Conservation (phyloP, 2,329 filamentous ascomycete genomes). For the Bretziella fagacearum region DNA sequence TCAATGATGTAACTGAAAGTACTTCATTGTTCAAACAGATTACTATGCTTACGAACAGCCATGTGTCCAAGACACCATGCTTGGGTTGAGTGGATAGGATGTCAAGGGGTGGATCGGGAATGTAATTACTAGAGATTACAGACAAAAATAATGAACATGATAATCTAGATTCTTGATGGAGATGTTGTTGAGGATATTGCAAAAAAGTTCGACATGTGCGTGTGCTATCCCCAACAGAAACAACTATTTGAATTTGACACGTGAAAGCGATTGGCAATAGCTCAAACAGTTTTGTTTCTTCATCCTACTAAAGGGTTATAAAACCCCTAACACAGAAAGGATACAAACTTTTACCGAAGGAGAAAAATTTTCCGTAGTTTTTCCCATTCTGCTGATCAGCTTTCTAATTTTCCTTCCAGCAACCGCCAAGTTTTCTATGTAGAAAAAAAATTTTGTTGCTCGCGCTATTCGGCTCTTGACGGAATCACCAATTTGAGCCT, state of each 20-base stretch:
- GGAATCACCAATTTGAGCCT: too few relatives aligned
- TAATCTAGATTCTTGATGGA: background rate
- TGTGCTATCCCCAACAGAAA: conserved; percentile 2
- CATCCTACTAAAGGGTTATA: too few relatives aligned
- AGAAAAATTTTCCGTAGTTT: too few relatives aligned
- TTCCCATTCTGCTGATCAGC: too few relatives aligned
- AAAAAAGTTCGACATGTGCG: background rate
- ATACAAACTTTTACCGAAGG: too few relatives aligned
- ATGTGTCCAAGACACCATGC: background rate
- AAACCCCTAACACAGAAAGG: too few relatives aligned
- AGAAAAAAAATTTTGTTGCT: background rate
- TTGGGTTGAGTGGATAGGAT: background rate
- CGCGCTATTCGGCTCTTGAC: background rate
- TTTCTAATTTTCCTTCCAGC: background rate
- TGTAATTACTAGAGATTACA: background rate
- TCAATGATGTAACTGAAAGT: too few relatives aligned
- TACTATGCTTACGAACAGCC: background rate
- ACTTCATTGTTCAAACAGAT: too few relatives aligned
- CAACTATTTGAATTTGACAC: background rate
- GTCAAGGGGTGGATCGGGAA: background rate
- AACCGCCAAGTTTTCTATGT: background rate
- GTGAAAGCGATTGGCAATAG: background rate
- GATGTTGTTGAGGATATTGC: background rate
- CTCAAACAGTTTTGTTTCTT: background rate
- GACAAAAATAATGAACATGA: background rate